Conservation (phyloP, 2,329 filamentous ascomycete species). For the Ophidiomyces ophidiicola region DNA sequence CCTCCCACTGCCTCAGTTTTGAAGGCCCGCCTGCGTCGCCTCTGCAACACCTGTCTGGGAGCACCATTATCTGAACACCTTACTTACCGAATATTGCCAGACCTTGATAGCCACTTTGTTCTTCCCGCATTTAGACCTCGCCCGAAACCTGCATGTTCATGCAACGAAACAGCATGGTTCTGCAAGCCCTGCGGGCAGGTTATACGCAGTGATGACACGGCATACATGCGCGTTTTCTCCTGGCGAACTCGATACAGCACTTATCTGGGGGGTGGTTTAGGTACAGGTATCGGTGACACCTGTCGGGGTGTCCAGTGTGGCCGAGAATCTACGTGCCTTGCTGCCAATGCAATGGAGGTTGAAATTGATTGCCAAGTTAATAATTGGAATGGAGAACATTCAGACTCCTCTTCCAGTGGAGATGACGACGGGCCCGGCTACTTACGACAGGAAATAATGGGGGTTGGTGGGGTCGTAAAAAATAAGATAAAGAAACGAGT, state of each 20-base stretch:
- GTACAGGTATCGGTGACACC: constrained; percentile 78
- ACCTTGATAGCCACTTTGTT: constrained; percentile 12
- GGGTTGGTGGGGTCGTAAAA: constrained; percentile 78
- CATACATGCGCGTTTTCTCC: constrained; percentile 61
- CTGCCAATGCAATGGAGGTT: constrained; percentile 62
- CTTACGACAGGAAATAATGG: constrained; percentile 75
- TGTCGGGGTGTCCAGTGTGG: constrained; percentile 82
- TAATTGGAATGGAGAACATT: constrained; percentile 46
- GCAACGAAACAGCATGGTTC: constrained; percentile 56
- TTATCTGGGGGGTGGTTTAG: constrained; percentile 65
- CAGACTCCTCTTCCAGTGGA: constrained; percentile 18
- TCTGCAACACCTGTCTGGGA: constrained; percentile 64
- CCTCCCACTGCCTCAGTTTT: constrained; percentile 56
- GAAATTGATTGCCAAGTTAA: constrained; percentile 79
- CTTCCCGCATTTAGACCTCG: constrained; percentile 27
- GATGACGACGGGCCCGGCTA: constrained; percentile 53
- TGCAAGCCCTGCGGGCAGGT: constrained; percentile 71
- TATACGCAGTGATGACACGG: constrained; percentile 46
- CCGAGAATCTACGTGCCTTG: constrained; percentile 63
- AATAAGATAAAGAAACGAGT: constrained; percentile 76
- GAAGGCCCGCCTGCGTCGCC: constrained; percentile 63
- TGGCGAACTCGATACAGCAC: constrained; percentile 76
- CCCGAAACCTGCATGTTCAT: constrained; percentile 47
- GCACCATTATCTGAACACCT: constrained; percentile 46
- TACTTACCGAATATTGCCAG: constrained; percentile 15